Base-by-base conservation (phyloP, 176 grass and related monocot genomes). In the Triticum urartu region DNA sequence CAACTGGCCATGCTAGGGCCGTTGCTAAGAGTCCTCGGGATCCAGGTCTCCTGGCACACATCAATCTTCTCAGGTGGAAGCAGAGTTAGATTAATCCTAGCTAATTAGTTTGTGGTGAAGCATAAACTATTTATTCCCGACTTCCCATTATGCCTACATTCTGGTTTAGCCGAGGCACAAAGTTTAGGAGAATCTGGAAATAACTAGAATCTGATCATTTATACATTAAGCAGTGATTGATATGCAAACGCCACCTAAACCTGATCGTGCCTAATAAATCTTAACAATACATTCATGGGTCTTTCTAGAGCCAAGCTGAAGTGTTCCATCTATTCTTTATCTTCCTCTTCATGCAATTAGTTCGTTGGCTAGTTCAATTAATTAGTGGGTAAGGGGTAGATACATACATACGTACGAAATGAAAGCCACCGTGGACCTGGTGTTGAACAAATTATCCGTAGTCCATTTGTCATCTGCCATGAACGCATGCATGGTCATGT, bases 391-490 rank as follows among this genome's bases (percentile, higher is more conserved):
- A 21, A 58, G 18, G 68, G 66, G 68, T 40, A 71, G 35, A 71
- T 71, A 36, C 12, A 40, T 2, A 58, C 54, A 8, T 20, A 58
- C 18, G 18, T 59, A 59, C 9, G 7, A 21, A 59, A 72, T 58
- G 66, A 73, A 39, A 61, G 30, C 15, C 72, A 65, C 25, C 62
- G 28, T 86, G 34, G 28, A 21, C 65, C 83, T 64, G 39, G 20
- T 62, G 74, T 83, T 83, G 66, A 83, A 79, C 74, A 59, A 73
- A 79, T 73, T 83, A 87, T 87, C 75, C 66, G 20, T 79, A 33
- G 84, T 21, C 35, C 11, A 28, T 64, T 32, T 91, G 52, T 80
- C 75, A 70, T 81, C 80, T 17, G 71, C 69, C 47, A 47, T 62
- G 52, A 20, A 48, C 45, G 38, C 69, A 74, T 26, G 67, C 65